A percentile compares a stretch with the other conserved stretches of the same genome.
Evolutionary conservation across 768 basidiomycete species (phyloP).

Genomic region (Erythrobasidium yunnanense): DNA sequence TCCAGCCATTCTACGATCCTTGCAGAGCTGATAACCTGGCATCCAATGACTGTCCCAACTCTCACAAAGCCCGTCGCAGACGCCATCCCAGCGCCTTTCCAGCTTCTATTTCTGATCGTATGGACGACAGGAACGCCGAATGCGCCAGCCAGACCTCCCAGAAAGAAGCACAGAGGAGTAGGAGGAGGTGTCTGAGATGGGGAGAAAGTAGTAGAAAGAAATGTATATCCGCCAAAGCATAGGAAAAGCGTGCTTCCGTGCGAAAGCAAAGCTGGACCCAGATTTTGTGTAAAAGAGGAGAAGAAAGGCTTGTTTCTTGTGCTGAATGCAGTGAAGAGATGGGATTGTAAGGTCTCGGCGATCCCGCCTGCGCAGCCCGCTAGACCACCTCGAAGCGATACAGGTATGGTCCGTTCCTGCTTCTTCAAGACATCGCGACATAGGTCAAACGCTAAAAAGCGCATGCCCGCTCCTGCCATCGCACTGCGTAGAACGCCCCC

Average conservation of each 20-base stretch:
- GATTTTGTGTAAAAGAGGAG: neutral
- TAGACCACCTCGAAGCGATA: neutral
- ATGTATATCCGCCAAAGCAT: conserved; percentile 8
- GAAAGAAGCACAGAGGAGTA: neutral
- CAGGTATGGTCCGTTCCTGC: too few relatives aligned
- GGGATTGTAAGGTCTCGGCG: neutral
- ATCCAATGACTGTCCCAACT: conserved; percentile 14
- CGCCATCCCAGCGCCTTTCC: neutral
- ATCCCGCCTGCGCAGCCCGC: neutral
- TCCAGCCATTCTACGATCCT: conserved; percentile 10
- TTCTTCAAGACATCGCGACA: neutral
- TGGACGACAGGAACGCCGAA: neutral
- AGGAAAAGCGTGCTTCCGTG: conserved; percentile 18
- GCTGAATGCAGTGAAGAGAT: neutral
- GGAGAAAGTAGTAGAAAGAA: conserved; percentile 1
- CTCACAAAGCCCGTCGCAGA: conserved; percentile 2
- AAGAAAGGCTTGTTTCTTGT: neutral
- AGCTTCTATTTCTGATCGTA: neutral
- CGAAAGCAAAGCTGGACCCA: neutral
- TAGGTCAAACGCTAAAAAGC: conserved; percentile 4
- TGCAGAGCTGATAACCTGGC: neutral
- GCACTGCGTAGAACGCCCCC: neutral
- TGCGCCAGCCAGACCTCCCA: neutral
- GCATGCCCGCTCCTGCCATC: neutral
- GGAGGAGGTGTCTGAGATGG: neutral